Evolutionary conservation across 2,329 filamentous ascomycete genomes (phyloP), one percentile per base, ranked within the genome.

Genomic region (Colletotrichum phormii): DNA sequence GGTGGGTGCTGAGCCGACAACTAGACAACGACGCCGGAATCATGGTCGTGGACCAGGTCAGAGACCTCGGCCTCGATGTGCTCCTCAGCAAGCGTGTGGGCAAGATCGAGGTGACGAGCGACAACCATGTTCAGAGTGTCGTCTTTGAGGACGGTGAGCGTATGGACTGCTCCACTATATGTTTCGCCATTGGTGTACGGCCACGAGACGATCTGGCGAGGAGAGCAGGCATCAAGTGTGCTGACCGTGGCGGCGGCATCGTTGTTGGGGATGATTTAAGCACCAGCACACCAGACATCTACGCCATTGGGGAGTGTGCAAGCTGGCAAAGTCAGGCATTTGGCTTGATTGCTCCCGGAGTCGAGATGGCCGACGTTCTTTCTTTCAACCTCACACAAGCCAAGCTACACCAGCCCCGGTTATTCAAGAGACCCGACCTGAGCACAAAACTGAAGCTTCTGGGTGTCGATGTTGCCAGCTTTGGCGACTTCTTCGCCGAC

Each of bases 401-500:
- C 37, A 92, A 93, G 79, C 88, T 90, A 2, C 93, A 96, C 79
- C 82, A 89, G 7, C 89, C 90, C 2, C 87, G 93, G 37, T 86
- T 85, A 35, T 97, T 97, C 86, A 94, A 94, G 81, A 86, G 92
- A 5, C 95, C 95, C 0, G 95, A 98, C 80, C 86, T 98, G 53
- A 97, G 95, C 85, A 98, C 95, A 0, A 98, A 97, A 80, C 85
- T 98, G 35, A 98, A 98, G 85, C 86, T 98, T 0, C 87, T 98
- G 0, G 95, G 95, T 0, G 94, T 98, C 9, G 94, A 98, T 76
- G 95, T 98, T 5, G 95, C 95, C 22, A 97, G 94, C 78, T 98
- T 98, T 79, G 95, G 95, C 0, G 95, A 98, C 80, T 98, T 95
- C 85, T 98, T 98, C 76, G 95, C 95, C 0, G 95, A 98, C 77